Base-by-base conservation (phyloP, 495 filamentous ascomycete genomes). In the Pseudotulostoma volvatum region DNA sequence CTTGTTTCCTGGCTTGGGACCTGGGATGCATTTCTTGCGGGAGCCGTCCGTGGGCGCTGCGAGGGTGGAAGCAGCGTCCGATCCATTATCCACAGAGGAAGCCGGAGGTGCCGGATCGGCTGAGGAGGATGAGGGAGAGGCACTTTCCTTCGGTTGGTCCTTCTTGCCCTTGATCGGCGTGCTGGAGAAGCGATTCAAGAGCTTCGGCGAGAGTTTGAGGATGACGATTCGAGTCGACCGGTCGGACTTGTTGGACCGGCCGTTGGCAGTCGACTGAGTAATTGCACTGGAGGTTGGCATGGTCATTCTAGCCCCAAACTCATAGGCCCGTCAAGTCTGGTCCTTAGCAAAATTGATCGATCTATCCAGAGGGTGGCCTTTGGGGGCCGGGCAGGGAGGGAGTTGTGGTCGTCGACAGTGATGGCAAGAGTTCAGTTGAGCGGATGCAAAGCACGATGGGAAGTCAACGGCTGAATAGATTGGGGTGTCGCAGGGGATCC, bases 1-100 rank as follows among this genome's bases (percentile, higher is more conserved):
- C 55, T 81, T 81, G 37, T 53, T 57, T 16, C 71, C 71, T 13
- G 69, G 55, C 52, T 73, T 77, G 11, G 68, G 63, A 21, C 67
- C 70, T 36, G 68, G 59, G 20, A 69, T 54, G 45, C 76, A 62
- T 68, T 82, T 73, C 42, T 60, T 59, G 33, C 52, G 59, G 14
- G 57, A 55, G 16, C 55, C 57, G 62, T 78, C 68, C 56, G 73
- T 67, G 31, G 58, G 56, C 31, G 63, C 70, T 41, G 60, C 64
- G 44, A 64, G 73, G 36, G 65, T 68, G 44, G 68, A 61, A 41
- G 63, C 60, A 39, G 67, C 60, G 38, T 76, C 67, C 36, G 73
- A 71, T 45, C 61, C 61, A 45, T 70, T 62, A 53, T 63, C 63
- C 33, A 65, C 56, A 17, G 64, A 59, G 21, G 73, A 67, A 13